Conservation (phyloP, 371 early-diverging fungal species). For the Apophysomyces sp. region DNA sequence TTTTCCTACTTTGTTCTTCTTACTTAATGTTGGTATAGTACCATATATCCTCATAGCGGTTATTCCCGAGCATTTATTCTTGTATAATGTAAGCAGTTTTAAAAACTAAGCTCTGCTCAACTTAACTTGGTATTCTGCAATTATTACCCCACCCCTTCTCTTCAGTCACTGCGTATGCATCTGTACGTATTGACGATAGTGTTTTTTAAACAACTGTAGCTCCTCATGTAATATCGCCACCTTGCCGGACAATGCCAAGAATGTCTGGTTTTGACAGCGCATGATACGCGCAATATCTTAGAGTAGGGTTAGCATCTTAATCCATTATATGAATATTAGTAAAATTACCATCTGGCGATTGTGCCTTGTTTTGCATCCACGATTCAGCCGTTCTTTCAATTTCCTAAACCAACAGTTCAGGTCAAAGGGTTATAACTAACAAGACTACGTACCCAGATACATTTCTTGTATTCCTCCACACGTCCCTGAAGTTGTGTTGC, state of each 20-base stretch:
- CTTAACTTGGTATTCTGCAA: background rate
- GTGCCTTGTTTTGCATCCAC: slow-evolving; percentile 29
- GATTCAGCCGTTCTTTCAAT: slow-evolving; percentile 41
- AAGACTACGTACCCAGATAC: slow-evolving; percentile 23
- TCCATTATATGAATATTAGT: background rate
- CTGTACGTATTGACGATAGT: slow-evolving; percentile 29
- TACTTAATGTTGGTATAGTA: background rate
- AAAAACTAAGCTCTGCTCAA: background rate
- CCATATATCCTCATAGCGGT: background rate
- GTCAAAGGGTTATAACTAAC: background rate
- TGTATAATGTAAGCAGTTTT: background rate
- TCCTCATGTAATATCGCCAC: slow-evolving; percentile 64
- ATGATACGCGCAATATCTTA: slow-evolving; percentile 56
- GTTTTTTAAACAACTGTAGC: slow-evolving; percentile 47
- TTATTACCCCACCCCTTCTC: too few relatives aligned
- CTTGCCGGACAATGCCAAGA: slow-evolving; percentile 59
- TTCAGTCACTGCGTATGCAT: slow-evolving; percentile 8
- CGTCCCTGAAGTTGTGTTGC: slow-evolving; percentile 25
- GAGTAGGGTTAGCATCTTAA: background rate
- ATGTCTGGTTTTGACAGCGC: slow-evolving; percentile 62
- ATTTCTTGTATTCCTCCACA: slow-evolving; percentile 37
- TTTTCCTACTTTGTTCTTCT: background rate
- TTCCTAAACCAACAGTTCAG: slow-evolving; percentile 13
- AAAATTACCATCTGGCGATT: slow-evolving; percentile 42
- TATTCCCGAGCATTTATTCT: slow-evolving; percentile 1